Evolutionary conservation across 306 rosid species (phyloP).

Genomic region (Citrullus amarus): DNA sequence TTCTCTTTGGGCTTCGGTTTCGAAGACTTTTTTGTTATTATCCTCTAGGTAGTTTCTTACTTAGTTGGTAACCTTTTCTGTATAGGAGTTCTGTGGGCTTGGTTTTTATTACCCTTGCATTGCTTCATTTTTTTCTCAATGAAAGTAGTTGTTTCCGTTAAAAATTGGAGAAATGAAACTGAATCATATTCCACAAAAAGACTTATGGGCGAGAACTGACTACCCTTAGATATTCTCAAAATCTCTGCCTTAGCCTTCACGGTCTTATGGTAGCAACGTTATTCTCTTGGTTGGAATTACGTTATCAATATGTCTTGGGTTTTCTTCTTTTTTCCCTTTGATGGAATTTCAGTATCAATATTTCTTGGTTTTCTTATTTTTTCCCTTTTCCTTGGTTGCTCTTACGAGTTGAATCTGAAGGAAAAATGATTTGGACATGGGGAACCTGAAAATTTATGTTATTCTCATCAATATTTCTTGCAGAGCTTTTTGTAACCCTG

Average conservation of each 20-base stretch:
- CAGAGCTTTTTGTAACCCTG: constrained; percentile 94
- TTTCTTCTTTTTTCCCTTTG: neutral
- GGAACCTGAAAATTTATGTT: neutral
- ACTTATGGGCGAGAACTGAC: neutral
- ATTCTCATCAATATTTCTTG: constrained; percentile 26
- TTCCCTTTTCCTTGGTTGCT: neutral
- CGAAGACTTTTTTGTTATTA: too few relatives aligned
- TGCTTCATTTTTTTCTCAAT: too few relatives aligned
- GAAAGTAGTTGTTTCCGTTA: too few relatives aligned
- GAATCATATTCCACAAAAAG: neutral
- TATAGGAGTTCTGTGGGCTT: too few relatives aligned
- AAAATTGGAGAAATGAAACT: neutral
- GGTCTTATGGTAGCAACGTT: neutral
- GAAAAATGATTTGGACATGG: neutral
- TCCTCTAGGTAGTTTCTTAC: too few relatives aligned
- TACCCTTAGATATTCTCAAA: neutral
- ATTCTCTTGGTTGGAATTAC: neutral
- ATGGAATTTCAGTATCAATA: neutral
- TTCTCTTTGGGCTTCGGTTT: too few relatives aligned
- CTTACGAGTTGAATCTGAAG: neutral
- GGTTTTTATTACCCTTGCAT: too few relatives aligned
- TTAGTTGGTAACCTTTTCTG: too few relatives aligned
- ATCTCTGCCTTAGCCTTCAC: neutral
- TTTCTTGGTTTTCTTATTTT: neutral
- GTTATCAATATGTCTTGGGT: neutral